Conservation (phyloP, 805 yeast species). For the Scheffersomyces stipitis region DNA sequence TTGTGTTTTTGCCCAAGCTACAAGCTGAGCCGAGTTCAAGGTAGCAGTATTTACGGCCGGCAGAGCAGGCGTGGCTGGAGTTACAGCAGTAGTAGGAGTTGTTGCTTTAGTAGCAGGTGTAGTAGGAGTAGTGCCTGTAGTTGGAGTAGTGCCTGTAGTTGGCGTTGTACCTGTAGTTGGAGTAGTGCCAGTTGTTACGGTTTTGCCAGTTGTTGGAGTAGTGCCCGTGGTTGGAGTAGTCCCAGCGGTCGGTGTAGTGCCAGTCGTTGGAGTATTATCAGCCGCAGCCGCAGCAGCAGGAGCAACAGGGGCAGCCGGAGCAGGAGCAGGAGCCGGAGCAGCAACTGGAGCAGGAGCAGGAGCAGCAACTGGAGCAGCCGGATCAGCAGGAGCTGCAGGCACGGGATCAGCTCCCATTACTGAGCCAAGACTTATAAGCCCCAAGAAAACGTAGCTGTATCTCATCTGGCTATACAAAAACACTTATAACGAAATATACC, state of each 20-base stretch:
- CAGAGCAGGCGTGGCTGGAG: slow-evolving; percentile 14
- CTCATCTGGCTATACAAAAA: too few species aligned
- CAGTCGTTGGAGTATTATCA: slow-evolving; percentile 10
- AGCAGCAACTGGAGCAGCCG: slow-evolving; percentile 16
- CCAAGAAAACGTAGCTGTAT: neutral
- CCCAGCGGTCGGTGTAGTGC: slow-evolving; percentile 14
- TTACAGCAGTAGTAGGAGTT: slow-evolving; percentile 13
- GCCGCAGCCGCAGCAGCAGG: slow-evolving; percentile 13
- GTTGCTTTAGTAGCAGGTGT: slow-evolving; percentile 9
- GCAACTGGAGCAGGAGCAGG: slow-evolving; percentile 17
- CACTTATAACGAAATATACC: too few species aligned
- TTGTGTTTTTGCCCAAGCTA: slow-evolving; percentile 9
- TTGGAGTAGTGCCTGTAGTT: slow-evolving; percentile 12
- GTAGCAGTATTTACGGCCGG: slow-evolving; percentile 15
- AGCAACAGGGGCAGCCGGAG: slow-evolving; percentile 15
- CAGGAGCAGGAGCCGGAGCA: slow-evolving; percentile 15
- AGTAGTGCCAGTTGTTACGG: slow-evolving; percentile 9
- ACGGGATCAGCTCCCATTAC: slow-evolving; percentile 12
- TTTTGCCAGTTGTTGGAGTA: slow-evolving; percentile 7
- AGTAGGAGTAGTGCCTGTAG: slow-evolving; percentile 13
- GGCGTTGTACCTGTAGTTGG: slow-evolving; percentile 12
- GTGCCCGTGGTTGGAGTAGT: slow-evolving; percentile 11
- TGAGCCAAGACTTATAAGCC: neutral
- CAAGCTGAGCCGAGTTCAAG: slow-evolving; percentile 14
- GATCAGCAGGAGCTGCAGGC: slow-evolving; percentile 16